These are phyloP conservation scores for Microcyclospora pomicola DNA, from an alignment of 2,329 filamentous ascomycete species.

Conservation along the genomic window DNA sequence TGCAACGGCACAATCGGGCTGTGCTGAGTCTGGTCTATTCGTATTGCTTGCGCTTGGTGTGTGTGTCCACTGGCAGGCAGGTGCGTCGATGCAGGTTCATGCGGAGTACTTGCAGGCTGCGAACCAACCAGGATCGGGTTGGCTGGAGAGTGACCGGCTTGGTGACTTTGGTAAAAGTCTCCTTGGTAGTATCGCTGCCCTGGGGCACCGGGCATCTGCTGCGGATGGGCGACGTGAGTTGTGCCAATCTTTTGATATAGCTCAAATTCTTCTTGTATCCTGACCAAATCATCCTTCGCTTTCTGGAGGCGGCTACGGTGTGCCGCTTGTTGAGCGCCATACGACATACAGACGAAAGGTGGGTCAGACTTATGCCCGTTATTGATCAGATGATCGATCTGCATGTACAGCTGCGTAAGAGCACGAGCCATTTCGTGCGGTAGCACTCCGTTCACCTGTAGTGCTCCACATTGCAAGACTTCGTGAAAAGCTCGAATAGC, in stretches of 20 bases:
- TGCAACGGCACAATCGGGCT: not conserved
- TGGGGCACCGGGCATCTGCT: no score
- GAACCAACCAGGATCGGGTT: conserved; percentile 11
- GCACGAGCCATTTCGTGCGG: conserved; percentile 14
- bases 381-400: conserved; percentile 23
- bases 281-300: conserved; percentile 11
- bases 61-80: not conserved
- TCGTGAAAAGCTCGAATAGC: conserved; percentile 19
- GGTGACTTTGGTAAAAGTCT: no score
- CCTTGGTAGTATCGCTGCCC: no score
- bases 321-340: conserved; percentile 18
- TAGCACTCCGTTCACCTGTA: conserved; percentile 16
- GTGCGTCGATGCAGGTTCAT: conserved; percentile 3
- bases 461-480: conserved; percentile 18
- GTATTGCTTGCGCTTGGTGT: not conserved
- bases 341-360: conserved; percentile 19
- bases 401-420: conserved; percentile 19
- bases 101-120: conserved; percentile 4
- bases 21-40: not conserved
- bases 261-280: conserved; percentile 10
- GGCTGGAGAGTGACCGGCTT: not conserved
- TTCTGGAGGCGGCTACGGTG: conserved; percentile 12
- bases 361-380: conserved; percentile 8
- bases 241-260: no score
- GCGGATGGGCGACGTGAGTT: no score